Base-by-base conservation (phyloP, 306 rosid species). In the Cucumis melo region DNA sequence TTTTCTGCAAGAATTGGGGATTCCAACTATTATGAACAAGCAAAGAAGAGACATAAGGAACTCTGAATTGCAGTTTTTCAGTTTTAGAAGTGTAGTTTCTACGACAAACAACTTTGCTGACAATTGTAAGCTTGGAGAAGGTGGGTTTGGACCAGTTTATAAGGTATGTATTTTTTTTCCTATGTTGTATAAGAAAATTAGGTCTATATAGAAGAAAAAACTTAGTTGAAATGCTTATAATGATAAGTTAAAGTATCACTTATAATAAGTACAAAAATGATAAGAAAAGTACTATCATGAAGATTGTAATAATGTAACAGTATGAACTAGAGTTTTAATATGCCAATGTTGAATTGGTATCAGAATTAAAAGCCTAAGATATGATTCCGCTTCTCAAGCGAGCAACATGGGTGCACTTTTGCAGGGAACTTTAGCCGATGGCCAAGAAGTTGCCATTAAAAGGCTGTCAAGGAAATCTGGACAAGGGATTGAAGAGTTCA, bases 361-460 rank as follows among this genome's bases (percentile, higher is more conserved):
- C 5, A 53, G 57, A 53, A 53, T 53, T 53, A 53, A 53, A 53
- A 53, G 11, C 64, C 64, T 21, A 20, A 58, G 38, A 8, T 13
- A 61, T 23, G 17, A 27, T 61, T 17, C 5, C 66, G 15, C 7
- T 61, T 61, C 39, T 23, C 39, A 29, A 29, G 39, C 14, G 44
- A 64, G 8, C 15, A 16, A 19, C 19, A 64, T 16, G 71, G 34
- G 71, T 38, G 32, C 17, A 5, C 27, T 67, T 36, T 7, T 67
- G 74, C 79, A 82, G 88, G 88, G 90, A 20, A 75, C 6, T 51
- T 66, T 84, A 10, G 21, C 23, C 11, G 80, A 79, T 73, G 86
- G 81, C 8, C 78, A 61, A 78, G 86, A 87, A 61, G 66, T 87
- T 19, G 91, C 87, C 13, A 76, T 87, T 48, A 87, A 83, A 62